phyloP scores from a whole-genome alignment of 306 rosid species.

The Quercus berberidifolia region DNA sequence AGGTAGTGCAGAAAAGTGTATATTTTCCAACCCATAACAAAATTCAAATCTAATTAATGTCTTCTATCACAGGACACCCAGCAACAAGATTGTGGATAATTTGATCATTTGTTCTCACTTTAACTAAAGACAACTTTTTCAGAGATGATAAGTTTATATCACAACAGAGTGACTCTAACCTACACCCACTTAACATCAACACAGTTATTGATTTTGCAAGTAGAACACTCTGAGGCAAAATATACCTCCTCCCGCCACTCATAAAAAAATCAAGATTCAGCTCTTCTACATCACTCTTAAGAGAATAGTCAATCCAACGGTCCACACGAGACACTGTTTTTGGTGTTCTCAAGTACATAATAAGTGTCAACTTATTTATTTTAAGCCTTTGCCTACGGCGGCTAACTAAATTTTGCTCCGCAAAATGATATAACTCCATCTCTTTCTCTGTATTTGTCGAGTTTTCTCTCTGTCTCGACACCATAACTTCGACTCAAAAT shows the following conservation, averaged over 20 bases:
- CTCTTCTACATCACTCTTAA: background rate
- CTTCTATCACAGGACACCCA: no score
- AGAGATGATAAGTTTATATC: background rate
- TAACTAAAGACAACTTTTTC: background rate
- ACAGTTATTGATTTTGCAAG: background rate
- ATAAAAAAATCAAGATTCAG: background rate
- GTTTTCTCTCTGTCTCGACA: no score
- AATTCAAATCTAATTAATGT: no score
- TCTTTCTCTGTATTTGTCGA: background rate
- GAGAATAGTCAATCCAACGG: constrained; percentile 4
- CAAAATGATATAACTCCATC: background rate
- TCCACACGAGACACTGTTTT: background rate
- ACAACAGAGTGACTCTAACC: background rate
- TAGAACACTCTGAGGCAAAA: constrained; percentile 4
- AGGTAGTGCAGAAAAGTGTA: no score
- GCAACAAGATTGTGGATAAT: no score
- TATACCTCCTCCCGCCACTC: constrained; percentile 1
- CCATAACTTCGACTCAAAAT: background rate
- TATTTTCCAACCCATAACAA: no score
- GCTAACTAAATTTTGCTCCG: constrained; percentile 2
- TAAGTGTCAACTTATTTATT: background rate
- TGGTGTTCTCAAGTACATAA: background rate
- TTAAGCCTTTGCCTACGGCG: background rate
- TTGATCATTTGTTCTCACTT: background rate
- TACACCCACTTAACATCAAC: constrained; percentile 5